Evolutionary conservation across 805 yeast species (phyloP).

Genomic region (Candida rishiriensis): DNA sequence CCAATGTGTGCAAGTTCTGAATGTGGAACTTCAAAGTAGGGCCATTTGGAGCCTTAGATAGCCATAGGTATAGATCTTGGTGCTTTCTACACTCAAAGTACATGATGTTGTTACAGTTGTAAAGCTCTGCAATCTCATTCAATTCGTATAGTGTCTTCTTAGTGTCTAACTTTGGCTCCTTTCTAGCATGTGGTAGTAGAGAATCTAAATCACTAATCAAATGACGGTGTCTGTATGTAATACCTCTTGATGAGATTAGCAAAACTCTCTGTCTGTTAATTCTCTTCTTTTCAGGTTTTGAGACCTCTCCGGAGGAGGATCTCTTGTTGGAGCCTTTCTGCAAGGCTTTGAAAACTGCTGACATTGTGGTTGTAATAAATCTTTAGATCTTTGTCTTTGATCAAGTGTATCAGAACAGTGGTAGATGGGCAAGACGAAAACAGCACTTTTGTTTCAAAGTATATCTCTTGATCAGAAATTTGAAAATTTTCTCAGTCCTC

Average conservation of each 20-base stretch:
- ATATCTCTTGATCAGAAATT: no score
- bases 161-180: constrained; percentile 93
- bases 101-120: constrained; percentile 92
- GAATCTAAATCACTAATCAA: constrained; percentile 74
- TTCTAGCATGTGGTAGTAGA: constrained; percentile 89
- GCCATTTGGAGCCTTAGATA: constrained; percentile 96
- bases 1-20: constrained; percentile 93
- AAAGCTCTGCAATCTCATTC: constrained; percentile 93
- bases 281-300: constrained; percentile 47
- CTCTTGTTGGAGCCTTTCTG: constrained; percentile 33
- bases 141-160: constrained; percentile 84
- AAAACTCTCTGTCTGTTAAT: constrained; percentile 85
- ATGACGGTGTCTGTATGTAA: constrained; percentile 93
- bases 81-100: constrained; percentile 96
- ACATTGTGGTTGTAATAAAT: constrained; percentile 37
- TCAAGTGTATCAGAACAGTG: no score
- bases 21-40: constrained; percentile 92
- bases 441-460: no score
- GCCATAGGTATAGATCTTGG: constrained; percentile 90
- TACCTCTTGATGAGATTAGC: constrained; percentile 90
- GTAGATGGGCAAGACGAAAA: no score
- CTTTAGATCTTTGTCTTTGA: no score
- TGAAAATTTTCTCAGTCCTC: no score
- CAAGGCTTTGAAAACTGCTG: constrained; percentile 68
- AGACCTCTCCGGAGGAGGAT: constrained; percentile 19